Evolutionary conservation across 2,329 filamentous ascomycete genomes (phyloP).

Genomic region (Grosmannia huntii): DNA sequence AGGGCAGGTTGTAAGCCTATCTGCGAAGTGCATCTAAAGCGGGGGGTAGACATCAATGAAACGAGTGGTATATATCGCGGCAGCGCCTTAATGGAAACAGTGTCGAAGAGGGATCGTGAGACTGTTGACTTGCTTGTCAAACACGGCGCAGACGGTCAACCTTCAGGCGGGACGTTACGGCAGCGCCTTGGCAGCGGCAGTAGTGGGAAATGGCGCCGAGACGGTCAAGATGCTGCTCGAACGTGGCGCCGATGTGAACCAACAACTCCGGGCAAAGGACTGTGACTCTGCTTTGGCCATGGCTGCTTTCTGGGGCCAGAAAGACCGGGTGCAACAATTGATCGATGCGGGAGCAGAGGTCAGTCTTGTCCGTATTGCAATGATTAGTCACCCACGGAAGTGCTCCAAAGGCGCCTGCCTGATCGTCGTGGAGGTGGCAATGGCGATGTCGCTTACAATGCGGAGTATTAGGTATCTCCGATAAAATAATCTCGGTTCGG

Average conservation of each 20-base stretch:
- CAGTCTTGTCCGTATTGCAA: no score
- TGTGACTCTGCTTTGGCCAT: neutral
- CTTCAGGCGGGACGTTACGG: neutral
- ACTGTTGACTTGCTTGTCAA: neutral
- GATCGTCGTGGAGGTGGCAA: neutral
- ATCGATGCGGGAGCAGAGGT: neutral
- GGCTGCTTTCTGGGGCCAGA: no score
- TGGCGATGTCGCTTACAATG: neutral
- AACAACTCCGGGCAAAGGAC: neutral
- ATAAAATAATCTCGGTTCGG: neutral
- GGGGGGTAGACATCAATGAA: neutral
- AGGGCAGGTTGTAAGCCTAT: neutral
- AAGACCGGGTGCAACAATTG: neutral
- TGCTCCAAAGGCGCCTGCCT: no score
- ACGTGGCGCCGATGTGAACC: neutral
- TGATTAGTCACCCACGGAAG: no score
- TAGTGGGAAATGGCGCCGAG: neutral
- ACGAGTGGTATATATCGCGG: neutral
- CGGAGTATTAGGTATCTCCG: neutral
- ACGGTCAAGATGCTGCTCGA: neutral
- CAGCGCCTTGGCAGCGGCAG: neutral
- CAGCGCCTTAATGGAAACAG: neutral
- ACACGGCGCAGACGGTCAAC: neutral
- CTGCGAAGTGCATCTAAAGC: neutral
- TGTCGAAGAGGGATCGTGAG: neutral